Conservation (phyloP, 345 rosid genomes). For the Linum trigynum region DNA sequence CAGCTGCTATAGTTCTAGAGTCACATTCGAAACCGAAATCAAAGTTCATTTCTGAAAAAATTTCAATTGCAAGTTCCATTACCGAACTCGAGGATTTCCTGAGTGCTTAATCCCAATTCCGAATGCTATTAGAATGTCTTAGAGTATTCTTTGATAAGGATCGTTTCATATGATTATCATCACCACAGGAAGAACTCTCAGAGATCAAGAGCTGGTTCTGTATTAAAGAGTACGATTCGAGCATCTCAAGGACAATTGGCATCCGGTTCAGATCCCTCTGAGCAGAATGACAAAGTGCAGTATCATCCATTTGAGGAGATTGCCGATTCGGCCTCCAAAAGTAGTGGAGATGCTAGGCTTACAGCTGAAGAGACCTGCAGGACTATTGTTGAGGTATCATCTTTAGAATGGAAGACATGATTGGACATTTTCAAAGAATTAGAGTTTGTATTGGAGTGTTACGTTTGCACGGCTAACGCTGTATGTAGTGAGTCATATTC, state of each 20-base stretch:
- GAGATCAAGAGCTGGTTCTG: constrained; percentile 27
- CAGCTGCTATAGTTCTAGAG: too few species aligned
- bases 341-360: constrained; percentile 39
- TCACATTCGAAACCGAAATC: too few species aligned
- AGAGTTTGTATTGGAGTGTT: background rate
- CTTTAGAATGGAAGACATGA: constrained; percentile 1
- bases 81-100: too few species aligned
- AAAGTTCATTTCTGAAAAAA: too few species aligned
- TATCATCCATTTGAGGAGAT: constrained; percentile 88
- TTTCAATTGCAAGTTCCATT: too few species aligned
- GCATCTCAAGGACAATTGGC: constrained; percentile 53
- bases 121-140: background rate
- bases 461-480: constrained; percentile 32
- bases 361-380: constrained; percentile 67
- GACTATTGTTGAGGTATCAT: constrained; percentile 82
- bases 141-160: background rate
- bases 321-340: constrained; percentile 33
- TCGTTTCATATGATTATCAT: background rate
- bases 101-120: background rate
- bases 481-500: constrained; percentile 48
- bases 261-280: constrained; percentile 51
- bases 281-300: constrained; percentile 33
- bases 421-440: background rate
- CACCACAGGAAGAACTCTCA: constrained; percentile 34
- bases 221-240: constrained; percentile 41